Conservation (phyloP, 192 early-diverging fungal species). For the Entomortierella chlamydospora region DNA sequence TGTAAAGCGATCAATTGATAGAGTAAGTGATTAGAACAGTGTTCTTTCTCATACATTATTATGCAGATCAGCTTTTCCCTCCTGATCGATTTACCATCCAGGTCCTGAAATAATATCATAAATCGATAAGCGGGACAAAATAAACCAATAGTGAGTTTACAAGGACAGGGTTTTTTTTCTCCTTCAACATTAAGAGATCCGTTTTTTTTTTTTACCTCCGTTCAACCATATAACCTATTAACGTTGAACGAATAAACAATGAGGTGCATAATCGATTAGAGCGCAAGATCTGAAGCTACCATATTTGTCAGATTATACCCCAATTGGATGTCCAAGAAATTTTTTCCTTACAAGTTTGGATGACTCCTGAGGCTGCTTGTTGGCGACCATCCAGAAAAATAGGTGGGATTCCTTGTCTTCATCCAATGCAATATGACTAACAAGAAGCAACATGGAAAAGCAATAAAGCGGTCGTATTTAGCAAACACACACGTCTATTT, state of each 20-base stretch:
- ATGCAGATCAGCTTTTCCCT: no score
- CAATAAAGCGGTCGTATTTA: no score
- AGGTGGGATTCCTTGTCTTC: conserved; percentile 42
- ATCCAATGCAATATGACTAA: conserved; percentile 59
- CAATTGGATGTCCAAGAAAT: not conserved
- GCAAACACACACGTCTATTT: not conserved
- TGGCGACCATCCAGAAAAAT: conserved; percentile 67
- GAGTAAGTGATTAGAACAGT: not conserved
- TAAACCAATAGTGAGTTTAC: not conserved
- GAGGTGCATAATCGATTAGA: conserved; percentile 3
- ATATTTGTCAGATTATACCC: not conserved
- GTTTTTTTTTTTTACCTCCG: conserved; percentile 54
- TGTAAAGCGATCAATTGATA: not conserved
- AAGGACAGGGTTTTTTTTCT: not conserved
- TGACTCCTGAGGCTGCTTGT: conserved; percentile 10
- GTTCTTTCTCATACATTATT: no score
- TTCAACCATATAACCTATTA: conserved; percentile 73
- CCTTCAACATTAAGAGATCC: not conserved
- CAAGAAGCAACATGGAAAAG: not conserved
- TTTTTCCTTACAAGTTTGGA: conserved; percentile 54
- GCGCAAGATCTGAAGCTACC: not conserved
- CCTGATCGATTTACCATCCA: conserved; percentile 17
- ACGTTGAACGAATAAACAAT: no score
- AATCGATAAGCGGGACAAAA: not conserved
- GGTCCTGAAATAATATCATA: conserved; percentile 3